Evolutionary conservation across 495 filamentous ascomycete species (phyloP), one percentile per base, ranked within the genome.

Genomic region (Diplogelasinospora grovesii): DNA sequence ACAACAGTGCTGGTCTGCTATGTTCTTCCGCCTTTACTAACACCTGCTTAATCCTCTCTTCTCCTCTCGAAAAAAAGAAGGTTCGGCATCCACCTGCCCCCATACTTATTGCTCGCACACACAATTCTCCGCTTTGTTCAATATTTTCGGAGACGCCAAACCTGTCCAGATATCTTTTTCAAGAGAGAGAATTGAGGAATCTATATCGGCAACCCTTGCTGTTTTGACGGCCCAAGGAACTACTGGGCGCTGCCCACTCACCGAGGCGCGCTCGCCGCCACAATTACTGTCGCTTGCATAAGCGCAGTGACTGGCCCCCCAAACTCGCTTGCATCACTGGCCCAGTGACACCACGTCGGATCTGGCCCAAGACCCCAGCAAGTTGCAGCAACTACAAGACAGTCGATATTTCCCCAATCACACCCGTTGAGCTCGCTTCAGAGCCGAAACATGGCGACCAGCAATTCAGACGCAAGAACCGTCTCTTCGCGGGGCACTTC

Each of bases 401-500:
- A n/a, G n/a, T 24, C 41, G 29, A 36, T 36, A 27, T 28, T 29
- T 34, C 41, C 46, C 41, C 23, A 42, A 31, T 33, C 31, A 41
- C 18, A 30, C 26, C 14, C 22, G 19, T 14, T 13, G 34, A 36
- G 30, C 24, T 23, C 20, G 16, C 15, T 23, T 37, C 24, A 18
- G 22, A 15, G n/a, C 28, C 30, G 30, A n/a, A 41, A 35, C 53
- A 56, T 56, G 57, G 45, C 57, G 33, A 51, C n/a, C n/a, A n/a
- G 36, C 39, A 41, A 33, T 14, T 39, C 43, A 4, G 46, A 48
- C 34, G 49, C 50, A 22, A 61, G 60, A 48, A 57, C 61, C 26
- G 46, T 52, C 8, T 57, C 68, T 8, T 65, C 66, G 24, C 62
- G 54, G 41, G 58, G 53, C 44, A 56, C 60, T 18, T 71, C 68